Conservation (phyloP, 805 yeast genomes). For the Candida golubevii region DNA sequence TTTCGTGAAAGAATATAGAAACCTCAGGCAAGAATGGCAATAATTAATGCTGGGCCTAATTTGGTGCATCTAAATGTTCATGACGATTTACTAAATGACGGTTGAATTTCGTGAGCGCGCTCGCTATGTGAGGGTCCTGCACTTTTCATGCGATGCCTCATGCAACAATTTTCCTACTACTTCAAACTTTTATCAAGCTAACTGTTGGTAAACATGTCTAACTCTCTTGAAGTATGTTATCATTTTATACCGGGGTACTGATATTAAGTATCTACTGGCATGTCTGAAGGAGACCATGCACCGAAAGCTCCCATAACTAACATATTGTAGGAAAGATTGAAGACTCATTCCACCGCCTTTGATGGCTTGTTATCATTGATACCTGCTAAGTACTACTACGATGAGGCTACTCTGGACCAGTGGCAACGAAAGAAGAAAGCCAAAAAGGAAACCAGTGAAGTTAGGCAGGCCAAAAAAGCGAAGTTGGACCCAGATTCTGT, state of each 20-base stretch:
- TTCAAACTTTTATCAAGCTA: conserved; percentile 7
- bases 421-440: conserved; percentile 83
- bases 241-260: too few species aligned
- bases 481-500: conserved; percentile 70
- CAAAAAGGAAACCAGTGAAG: conserved; percentile 54
- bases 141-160: conserved; percentile 18
- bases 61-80: too few species aligned
- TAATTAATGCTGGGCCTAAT: too few species aligned
- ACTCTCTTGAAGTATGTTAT: conserved; percentile 54
- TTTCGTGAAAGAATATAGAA: too few species aligned
- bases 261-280: too few species aligned
- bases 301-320: conserved; percentile 17
- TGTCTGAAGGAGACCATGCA: background rate
- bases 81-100: too few species aligned
- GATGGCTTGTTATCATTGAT: conserved; percentile 85
- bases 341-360: conserved; percentile 76
- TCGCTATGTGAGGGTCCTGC: conserved; percentile 11
- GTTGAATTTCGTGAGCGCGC: too few species aligned
- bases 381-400: conserved; percentile 92
- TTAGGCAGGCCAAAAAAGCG: conserved; percentile 46
- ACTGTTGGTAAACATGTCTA: conserved; percentile 39
- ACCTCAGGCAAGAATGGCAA: too few species aligned
- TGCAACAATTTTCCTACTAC: conserved; percentile 9
- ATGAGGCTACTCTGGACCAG: conserved; percentile 83
- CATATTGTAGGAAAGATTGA: conserved; percentile 58